Percentiles rank a stretch among this genome's conserved stretches.
phyloP scores from a whole-genome alignment of 306 rosid genomes.

The Echinosophora koreensis region DNA sequence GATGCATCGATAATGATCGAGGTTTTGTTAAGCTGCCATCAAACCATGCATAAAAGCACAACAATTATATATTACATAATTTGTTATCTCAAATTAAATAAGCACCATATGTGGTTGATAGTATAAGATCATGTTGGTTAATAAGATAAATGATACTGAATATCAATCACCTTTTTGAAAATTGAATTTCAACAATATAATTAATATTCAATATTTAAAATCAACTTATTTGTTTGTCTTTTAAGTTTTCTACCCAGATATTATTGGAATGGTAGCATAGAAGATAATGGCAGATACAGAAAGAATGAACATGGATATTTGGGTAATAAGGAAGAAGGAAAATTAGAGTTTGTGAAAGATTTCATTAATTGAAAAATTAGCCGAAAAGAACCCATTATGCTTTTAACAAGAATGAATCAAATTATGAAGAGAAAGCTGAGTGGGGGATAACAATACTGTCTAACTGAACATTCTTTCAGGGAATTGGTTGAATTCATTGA shows the following conservation, averaged over 20 bases:
- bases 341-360: background rate
- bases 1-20: constrained; percentile 94
- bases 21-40: constrained; percentile 68
- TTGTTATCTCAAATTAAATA: background rate
- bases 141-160: no score
- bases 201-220: constrained; percentile 7
- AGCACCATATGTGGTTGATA: background rate
- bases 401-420: constrained; percentile 22
- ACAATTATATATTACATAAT: constrained; percentile 26
- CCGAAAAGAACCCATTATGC: background rate
- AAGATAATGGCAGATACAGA: constrained; percentile 9
- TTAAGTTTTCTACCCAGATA: background rate
- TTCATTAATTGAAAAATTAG: background rate
- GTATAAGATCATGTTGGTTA: background rate
- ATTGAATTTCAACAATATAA: background rate
- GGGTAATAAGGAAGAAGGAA: background rate
- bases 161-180: background rate
- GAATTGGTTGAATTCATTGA: constrained; percentile 41
- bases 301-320: constrained; percentile 16
- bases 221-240: background rate
- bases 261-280: background rate
- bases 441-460: background rate
- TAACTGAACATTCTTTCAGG: constrained; percentile 29
- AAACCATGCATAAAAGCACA: constrained; percentile 33
- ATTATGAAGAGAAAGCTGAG: constrained; percentile 13